These are phyloP conservation scores for Globisporangium irregulare DNA, from an alignment of 352 stramenopile genomes.

Conservation along the genomic window DNA sequence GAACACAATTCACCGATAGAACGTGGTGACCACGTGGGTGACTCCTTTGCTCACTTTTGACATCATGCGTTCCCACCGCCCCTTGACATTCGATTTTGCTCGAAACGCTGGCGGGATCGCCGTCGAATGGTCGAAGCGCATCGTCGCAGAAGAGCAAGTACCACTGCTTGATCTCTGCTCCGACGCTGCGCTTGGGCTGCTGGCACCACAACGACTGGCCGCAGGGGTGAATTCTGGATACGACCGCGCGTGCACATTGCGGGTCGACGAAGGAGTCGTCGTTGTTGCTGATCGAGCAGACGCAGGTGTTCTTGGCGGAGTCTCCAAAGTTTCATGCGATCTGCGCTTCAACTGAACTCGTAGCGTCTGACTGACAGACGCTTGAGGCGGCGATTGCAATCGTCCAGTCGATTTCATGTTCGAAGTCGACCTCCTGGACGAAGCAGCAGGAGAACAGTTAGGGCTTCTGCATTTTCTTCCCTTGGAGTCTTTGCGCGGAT, in stretches of 20 bases:
- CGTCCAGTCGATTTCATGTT: background rate
- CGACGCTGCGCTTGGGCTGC: slow-evolving; percentile 1
- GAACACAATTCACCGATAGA: slow-evolving; percentile 4
- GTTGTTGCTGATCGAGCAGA: background rate
- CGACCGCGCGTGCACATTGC: background rate
- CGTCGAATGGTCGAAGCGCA: slow-evolving; percentile 5
- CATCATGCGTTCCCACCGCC: slow-evolving; percentile 12
- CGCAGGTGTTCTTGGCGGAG: background rate
- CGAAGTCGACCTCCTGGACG: background rate
- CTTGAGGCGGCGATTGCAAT: background rate
- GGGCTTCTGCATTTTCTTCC: background rate
- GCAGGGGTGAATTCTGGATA: background rate
- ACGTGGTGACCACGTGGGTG: background rate
- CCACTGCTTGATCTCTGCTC: slow-evolving; percentile 7
- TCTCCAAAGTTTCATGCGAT: background rate
- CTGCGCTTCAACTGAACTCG: background rate
- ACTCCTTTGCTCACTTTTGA: background rate
- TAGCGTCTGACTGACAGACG: background rate
- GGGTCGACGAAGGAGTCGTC: background rate
- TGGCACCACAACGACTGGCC: background rate
- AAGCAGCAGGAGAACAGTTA: background rate
- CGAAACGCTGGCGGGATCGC: background rate
- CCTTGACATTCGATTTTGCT: slow-evolving; percentile 18
- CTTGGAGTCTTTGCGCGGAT: background rate
- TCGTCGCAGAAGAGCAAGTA: background rate